phyloP scores from a whole-genome alignment of 768 basidiomycete species.

The Rhodotorula graminis region DNA sequence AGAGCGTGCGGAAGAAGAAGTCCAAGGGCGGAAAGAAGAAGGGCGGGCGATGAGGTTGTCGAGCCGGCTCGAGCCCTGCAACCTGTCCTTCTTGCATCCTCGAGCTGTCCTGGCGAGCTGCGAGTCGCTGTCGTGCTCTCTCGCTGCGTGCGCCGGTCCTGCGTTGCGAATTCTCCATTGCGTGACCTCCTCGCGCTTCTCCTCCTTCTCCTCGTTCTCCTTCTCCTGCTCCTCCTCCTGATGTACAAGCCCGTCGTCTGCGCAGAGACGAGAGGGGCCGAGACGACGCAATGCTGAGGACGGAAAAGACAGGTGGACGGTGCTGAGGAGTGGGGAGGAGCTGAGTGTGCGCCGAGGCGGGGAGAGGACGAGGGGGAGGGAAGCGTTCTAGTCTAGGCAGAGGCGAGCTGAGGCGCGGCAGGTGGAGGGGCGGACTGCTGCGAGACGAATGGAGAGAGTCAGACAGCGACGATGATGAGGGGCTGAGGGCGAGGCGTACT shows the following conservation, averaged over 20 bases:
- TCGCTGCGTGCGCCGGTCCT: too few species aligned
- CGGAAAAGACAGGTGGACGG: background rate
- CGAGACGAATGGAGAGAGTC: background rate
- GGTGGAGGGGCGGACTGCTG: slow-evolving; percentile 27
- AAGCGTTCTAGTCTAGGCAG: slow-evolving; percentile 2
- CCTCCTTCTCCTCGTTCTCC: background rate
- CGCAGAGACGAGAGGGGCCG: background rate
- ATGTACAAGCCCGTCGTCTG: background rate
- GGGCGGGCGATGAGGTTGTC: background rate
- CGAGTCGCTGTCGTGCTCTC: too few species aligned
- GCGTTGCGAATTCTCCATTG: background rate
- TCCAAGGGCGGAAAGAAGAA: slow-evolving; percentile 24
- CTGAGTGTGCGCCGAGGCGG: background rate
- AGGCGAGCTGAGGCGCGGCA: slow-evolving; percentile 21
- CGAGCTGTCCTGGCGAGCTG: too few species aligned
- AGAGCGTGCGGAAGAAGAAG: slow-evolving; percentile 36
- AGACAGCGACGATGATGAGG: background rate
- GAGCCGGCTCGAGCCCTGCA: too few species aligned
- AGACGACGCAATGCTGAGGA: background rate
- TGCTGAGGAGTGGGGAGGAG: background rate
- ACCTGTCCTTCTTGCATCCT: too few species aligned
- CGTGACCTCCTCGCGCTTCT: too few species aligned
- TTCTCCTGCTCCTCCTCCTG: background rate
- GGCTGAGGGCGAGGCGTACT: background rate
- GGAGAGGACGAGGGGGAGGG: background rate